Evolutionary conservation across 2,329 filamentous ascomycete genomes (phyloP).

Genomic region (Aspergillus quadricinctus): DNA sequence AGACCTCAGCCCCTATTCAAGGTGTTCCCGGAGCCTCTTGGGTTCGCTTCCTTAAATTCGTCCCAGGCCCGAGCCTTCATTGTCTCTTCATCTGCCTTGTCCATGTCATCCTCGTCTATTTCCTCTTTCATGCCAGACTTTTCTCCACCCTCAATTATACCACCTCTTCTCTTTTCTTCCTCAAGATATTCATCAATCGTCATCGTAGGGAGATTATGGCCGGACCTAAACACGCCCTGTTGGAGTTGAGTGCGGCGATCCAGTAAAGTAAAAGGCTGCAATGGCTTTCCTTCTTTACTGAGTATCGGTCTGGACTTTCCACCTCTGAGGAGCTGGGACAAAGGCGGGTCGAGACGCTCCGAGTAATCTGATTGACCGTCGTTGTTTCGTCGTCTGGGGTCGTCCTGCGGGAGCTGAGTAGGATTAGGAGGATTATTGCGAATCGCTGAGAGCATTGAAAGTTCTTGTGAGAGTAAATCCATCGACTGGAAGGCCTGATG

Average conservation of each 20-base stretch:
- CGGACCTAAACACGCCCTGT: slow-evolving; percentile 78
- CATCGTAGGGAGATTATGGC: slow-evolving; percentile 96
- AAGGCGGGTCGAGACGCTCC: slow-evolving; percentile 67
- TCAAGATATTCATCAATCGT: slow-evolving; percentile 96
- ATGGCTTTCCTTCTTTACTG: slow-evolving; percentile 72
- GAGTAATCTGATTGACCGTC: slow-evolving; percentile 57
- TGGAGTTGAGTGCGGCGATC: slow-evolving; percentile 70
- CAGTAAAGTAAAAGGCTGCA: slow-evolving; percentile 85
- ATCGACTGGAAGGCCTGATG: slow-evolving; percentile 81
- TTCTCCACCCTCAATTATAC: slow-evolving; percentile 86
- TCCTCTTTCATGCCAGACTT: slow-evolving; percentile 64
- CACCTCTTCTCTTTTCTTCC: slow-evolving; percentile 77
- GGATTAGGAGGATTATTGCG: slow-evolving; percentile 46
- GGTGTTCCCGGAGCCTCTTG: slow-evolving; percentile 56
- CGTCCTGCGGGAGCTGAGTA: slow-evolving; percentile 29
- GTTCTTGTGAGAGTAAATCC: slow-evolving; percentile 80
- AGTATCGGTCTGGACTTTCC: slow-evolving; percentile 66
- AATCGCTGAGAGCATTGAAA: slow-evolving; percentile 74
- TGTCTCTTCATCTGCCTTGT: slow-evolving; percentile 83
- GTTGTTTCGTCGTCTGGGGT: slow-evolving; percentile 43
- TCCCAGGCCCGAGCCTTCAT: slow-evolving; percentile 95
- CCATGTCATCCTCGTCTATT: slow-evolving; percentile 83
- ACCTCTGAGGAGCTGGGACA: slow-evolving; percentile 47
- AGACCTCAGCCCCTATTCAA: slow-evolving; percentile 42
- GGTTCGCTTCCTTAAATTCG: slow-evolving; percentile 86